Evolutionary conservation across 192 early-diverging fungal species (phyloP).

Genomic region (Mycoemilia scoparia): DNA sequence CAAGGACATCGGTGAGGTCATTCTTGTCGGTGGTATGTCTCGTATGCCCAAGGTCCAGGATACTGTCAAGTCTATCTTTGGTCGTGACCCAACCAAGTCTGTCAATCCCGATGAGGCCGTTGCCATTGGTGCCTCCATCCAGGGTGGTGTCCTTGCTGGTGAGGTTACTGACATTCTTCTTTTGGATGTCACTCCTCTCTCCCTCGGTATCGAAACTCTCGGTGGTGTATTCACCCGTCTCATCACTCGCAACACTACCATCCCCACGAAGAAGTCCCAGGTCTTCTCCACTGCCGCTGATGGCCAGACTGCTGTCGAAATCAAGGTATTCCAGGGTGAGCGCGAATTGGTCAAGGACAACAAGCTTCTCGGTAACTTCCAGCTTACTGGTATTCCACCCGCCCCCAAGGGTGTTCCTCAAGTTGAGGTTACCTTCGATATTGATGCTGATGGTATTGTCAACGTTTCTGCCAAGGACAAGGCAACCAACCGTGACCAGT

Average conservation of each 20-base stretch:
- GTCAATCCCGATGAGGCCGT: constrained; percentile 99
- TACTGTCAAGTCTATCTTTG: constrained; percentile 75
- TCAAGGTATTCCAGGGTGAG: constrained; percentile 98
- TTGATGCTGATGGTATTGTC: constrained; percentile 98
- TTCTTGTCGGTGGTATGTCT: constrained; percentile 96
- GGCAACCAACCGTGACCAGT: constrained; percentile 87
- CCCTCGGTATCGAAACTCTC: constrained; percentile 94
- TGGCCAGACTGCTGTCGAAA: constrained; percentile 93
- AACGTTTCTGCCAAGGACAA: constrained; percentile 95
- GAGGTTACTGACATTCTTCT: constrained; percentile 90
- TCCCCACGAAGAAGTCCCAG: constrained; percentile 99
- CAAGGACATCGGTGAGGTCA: constrained; percentile 82
- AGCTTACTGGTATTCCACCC: constrained; percentile 84
- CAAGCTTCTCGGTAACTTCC: constrained; percentile 96
- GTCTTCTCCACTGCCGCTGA: constrained; percentile 97
- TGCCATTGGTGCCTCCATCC: constrained; percentile 93
- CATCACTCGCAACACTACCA: constrained; percentile 95
- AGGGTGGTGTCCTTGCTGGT: constrained; percentile 94
- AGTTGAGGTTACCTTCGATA: constrained; percentile 97
- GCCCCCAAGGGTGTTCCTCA: constrained; percentile 95
- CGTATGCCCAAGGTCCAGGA: constrained; percentile 94
- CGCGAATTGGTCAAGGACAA: constrained; percentile 93
- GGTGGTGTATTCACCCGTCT: constrained; percentile 96
- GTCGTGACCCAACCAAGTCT: constrained; percentile 76
- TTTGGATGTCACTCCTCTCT: constrained; percentile 92